Base-by-base conservation (phyloP, 768 basidiomycete species). In the Lentinula sp. region DNA sequence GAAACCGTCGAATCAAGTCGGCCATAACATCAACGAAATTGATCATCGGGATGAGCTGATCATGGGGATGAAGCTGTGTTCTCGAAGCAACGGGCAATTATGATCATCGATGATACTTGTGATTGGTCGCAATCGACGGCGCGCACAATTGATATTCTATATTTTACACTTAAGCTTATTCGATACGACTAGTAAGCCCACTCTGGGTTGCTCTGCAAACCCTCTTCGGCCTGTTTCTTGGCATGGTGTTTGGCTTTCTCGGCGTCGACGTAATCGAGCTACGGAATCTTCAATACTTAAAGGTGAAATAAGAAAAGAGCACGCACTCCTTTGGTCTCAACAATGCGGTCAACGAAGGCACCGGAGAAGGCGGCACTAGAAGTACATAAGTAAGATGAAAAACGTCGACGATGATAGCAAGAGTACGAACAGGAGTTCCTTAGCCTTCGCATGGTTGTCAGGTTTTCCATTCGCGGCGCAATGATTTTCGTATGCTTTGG, bases 271-370 rank as follows among this genome's bases (percentile, higher is more conserved):
- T 15, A 34, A 18, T 51, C 50, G 31, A 51, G 10, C 50, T 51
- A 18, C 5, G 13, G 37, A 8, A 39, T 8, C 37, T 39, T 39
- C 3, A 39, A 39, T 39, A 9, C 37, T 13, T 13, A 1, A 39
- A 39, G 7, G 37, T 8, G 13, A 39, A 39, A 39, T 8, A 7
- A 8, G 7, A 39, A 9, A 13, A 39, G 0, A 39, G 37, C n/a
- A 64, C 77, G 55, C 68, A 79, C 78, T 34, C 83, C 84, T 66
- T 78, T 82, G 64, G 80, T 78, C 72, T 85, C 84, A 34, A 80
- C 63, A 10, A 78, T 48, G 46, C 49, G 42, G 34, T 59, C 57
- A 49, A 52, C 16, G 51, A 60, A 78, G 32, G 69, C 76, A 63
- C 77, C 84, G 51, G 68, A 64, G 42, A 77, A 66, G 40, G 69